These are phyloP conservation scores for Geotrichum fermentans DNA, from an alignment of 1,139 yeast genomes.

Conservation along the genomic window DNA sequence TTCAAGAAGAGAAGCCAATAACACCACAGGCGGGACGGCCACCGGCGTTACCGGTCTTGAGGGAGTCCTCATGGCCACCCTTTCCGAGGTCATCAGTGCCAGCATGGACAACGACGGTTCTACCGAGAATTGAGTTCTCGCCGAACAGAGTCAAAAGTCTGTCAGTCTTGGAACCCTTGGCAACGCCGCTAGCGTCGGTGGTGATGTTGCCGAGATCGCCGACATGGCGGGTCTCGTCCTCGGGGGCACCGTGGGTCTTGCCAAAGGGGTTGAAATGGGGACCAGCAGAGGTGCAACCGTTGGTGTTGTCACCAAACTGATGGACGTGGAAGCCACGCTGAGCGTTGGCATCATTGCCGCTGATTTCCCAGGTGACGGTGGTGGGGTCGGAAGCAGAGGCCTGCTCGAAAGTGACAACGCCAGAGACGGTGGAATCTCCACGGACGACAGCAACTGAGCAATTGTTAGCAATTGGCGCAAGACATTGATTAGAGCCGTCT, in stretches of 20 bases:
- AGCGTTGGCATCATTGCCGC: constrained; percentile 83
- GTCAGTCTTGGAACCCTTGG: constrained; percentile 84
- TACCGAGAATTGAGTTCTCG: constrained; percentile 80
- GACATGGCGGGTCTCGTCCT: constrained; percentile 84
- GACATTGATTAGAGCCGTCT: not conserved
- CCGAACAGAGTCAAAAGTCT: constrained; percentile 73
- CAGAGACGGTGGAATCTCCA: constrained; percentile 88
- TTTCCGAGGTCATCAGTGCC: constrained; percentile 95
- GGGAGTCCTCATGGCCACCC: constrained; percentile 91
- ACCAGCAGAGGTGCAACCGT: constrained; percentile 98
- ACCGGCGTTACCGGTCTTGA: constrained; percentile 98
- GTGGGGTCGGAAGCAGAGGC: constrained; percentile 71
- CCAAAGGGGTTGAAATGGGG: constrained; percentile 96
- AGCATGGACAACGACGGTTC: constrained; percentile 93
- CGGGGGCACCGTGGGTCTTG: constrained; percentile 92
- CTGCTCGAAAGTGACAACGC: constrained; percentile 85
- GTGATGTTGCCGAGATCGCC: constrained; percentile 95
- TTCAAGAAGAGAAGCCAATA: constrained; percentile 54
- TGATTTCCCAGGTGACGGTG: constrained; percentile 77
- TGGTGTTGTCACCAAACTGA: constrained; percentile 97
- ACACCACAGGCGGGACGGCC: constrained; percentile 99
- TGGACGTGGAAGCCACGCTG: constrained; percentile 97
- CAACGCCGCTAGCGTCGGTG: constrained; percentile 81
- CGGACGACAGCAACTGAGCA: constrained; percentile 81
- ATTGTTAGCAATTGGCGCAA: constrained; percentile 1